Percentiles rank a stretch among this genome's conserved stretches.
Evolutionary conservation across 75 land plant genomes (phyloP).

Genomic region (Cupressus sempervirens): DNA sequence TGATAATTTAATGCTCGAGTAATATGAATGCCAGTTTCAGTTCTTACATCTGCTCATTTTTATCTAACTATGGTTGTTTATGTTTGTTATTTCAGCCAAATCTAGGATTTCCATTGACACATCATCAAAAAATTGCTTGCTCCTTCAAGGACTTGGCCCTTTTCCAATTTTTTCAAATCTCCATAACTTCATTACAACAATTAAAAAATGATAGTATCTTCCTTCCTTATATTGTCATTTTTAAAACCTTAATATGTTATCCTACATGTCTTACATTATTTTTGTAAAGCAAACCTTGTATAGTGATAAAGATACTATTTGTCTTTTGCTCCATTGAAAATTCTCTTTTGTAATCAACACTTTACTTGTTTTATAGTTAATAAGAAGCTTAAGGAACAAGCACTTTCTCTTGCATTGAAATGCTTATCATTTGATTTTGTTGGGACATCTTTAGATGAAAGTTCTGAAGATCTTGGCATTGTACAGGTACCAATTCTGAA

Average conservation of each 20-base stretch:
- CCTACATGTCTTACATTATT: not conserved
- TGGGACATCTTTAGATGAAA: no score
- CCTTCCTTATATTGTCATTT: not conserved
- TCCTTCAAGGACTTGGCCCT: no score
- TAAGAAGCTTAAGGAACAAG: slow-evolving; percentile 51
- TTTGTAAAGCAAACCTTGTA: not conserved
- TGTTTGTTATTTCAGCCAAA: no score
- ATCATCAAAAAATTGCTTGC: no score
- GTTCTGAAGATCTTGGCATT: no score
- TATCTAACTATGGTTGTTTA: slow-evolving; percentile 62
- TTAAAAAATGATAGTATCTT: slow-evolving; percentile 62
- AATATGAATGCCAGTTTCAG: not conserved
- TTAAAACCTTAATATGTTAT: not conserved
- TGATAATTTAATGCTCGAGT: not conserved
- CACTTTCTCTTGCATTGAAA: slow-evolving; percentile 74
- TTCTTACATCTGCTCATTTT: not conserved
- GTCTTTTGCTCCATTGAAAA: not conserved
- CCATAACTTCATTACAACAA: no score
- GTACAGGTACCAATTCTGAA: no score
- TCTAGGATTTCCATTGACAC: no score
- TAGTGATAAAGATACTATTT: not conserved
- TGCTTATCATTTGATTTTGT: no score
- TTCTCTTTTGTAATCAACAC: not conserved
- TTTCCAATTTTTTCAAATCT: no score
- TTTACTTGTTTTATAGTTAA: slow-evolving; percentile 31